These are phyloP conservation scores for Yueomyces sp. DNA, from an alignment of 805 yeast species.

Conservation along the genomic window DNA sequence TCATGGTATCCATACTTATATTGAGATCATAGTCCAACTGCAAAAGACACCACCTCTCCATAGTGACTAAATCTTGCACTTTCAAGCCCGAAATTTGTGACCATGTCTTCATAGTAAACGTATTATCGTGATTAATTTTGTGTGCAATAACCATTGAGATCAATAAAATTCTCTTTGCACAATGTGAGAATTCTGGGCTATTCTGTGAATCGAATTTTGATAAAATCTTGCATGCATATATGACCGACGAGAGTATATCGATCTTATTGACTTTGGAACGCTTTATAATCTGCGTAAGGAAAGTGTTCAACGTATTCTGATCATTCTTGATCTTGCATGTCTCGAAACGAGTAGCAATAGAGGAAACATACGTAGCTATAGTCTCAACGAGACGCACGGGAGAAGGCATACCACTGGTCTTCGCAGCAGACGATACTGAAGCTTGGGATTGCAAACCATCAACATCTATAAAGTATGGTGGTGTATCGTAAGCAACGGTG, in stretches of 20 bases:
- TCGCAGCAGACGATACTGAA: background rate
- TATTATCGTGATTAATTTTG: conserved; percentile 16
- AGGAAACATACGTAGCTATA: background rate
- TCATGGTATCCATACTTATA: background rate
- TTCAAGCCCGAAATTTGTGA: conserved; percentile 13
- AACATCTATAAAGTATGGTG: background rate
- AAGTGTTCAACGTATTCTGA: background rate
- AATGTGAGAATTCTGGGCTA: conserved; percentile 14
- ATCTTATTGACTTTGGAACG: conserved; percentile 3
- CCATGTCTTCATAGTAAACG: conserved; percentile 18
- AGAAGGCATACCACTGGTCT: background rate
- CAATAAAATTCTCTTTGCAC: conserved; percentile 15
- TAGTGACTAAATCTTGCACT: conserved; percentile 7
- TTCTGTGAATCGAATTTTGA: background rate
- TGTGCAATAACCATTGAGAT: conserved; percentile 15
- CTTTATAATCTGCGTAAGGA: conserved; percentile 6
- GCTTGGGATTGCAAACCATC: background rate
- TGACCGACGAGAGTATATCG: background rate
- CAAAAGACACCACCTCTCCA: conserved; percentile 18
- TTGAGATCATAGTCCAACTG: conserved; percentile 9
- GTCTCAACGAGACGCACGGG: background rate
- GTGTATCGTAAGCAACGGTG: conserved; percentile 3
- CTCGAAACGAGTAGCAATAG: background rate
- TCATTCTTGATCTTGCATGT: conserved; percentile 9
- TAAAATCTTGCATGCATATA: background rate